Evolutionary conservation across 495 filamentous ascomycete species (phyloP).

Genomic region (Daldinia caldariorum): DNA sequence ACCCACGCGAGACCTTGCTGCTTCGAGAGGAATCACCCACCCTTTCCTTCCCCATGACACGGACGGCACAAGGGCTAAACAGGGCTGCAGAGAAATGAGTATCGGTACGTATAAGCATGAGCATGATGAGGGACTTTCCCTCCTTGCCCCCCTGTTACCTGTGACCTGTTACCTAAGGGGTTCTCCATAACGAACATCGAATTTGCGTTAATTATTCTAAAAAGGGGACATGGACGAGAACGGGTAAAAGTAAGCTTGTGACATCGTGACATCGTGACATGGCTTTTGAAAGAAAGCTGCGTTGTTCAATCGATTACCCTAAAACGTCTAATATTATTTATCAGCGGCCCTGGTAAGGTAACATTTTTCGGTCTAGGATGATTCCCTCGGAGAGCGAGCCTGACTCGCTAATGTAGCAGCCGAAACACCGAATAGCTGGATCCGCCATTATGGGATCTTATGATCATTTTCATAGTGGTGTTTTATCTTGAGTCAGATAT

Average conservation of each 20-base stretch:
- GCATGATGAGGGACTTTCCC: conserved; percentile 37
- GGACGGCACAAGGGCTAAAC: conserved; percentile 34
- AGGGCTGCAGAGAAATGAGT: conserved; percentile 28
- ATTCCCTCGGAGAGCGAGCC: conserved; percentile 34
- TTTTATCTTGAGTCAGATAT: conserved; percentile 16
- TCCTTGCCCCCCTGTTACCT: not conserved
- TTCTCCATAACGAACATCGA: conserved; percentile 1
- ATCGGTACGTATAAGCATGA: not conserved
- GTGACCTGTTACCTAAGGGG: no score
- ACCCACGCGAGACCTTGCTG: conserved; percentile 23
- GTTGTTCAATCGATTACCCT: conserved; percentile 14
- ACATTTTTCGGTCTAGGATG: conserved; percentile 23
- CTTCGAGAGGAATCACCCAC: conserved; percentile 15
- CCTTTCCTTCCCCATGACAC: conserved; percentile 16
- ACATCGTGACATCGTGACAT: not conserved
- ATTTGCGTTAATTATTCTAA: conserved; percentile 24
- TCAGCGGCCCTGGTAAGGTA: conserved; percentile 27
- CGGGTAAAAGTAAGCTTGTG: conserved; percentile 15
- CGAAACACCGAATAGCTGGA: conserved; percentile 37
- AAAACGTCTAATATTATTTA: not conserved
- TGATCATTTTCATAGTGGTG: conserved; percentile 23
- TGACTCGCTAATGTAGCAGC: conserved; percentile 18
- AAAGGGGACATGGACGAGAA: not conserved
- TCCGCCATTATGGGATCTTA: conserved; percentile 15
- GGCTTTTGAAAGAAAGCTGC: conserved; percentile 6